A percentile compares a stretch with the other conserved stretches of the same genome.
Evolutionary conservation across 345 rosid species (phyloP).

Genomic region (Citrus sinensis): DNA sequence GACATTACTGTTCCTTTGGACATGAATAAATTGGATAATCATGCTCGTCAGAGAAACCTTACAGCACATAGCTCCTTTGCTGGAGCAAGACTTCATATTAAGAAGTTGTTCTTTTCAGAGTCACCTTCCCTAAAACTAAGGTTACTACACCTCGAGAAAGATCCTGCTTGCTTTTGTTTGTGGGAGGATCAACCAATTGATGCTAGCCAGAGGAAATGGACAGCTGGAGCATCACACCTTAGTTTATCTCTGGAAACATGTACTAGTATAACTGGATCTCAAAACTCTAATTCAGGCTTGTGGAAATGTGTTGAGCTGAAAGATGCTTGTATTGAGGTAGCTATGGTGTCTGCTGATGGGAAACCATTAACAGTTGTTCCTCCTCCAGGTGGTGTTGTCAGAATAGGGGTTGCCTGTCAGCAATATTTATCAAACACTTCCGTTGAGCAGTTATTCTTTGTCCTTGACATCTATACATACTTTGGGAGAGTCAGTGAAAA

Average conservation of each 20-base stretch:
- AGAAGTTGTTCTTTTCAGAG: slow-evolving; percentile 72
- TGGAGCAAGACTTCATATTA: slow-evolving; percentile 91
- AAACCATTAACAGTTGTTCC: slow-evolving; percentile 71
- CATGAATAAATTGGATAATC: slow-evolving; percentile 37
- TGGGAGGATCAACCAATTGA: slow-evolving; percentile 93
- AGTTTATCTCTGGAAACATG: slow-evolving; percentile 80
- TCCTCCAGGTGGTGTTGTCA: slow-evolving; percentile 95
- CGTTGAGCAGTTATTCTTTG: slow-evolving; percentile 92
- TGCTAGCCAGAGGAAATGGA: slow-evolving; percentile 95
- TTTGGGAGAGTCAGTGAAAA: slow-evolving; percentile 78
- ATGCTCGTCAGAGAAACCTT: slow-evolving; percentile 30
- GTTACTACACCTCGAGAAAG: slow-evolving; percentile 83
- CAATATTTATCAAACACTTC: slow-evolving; percentile 87
- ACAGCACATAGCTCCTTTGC: slow-evolving; percentile 45
- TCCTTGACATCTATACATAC: slow-evolving; percentile 78
- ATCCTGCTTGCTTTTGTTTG: slow-evolving; percentile 92
- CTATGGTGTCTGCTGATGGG: slow-evolving; percentile 96
- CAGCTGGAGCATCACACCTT: slow-evolving; percentile 59
- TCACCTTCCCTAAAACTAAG: slow-evolving; percentile 74
- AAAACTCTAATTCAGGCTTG: slow-evolving; percentile 43
- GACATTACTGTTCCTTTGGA: slow-evolving; percentile 75
- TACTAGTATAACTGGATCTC: slow-evolving; percentile 28
- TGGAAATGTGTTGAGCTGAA: slow-evolving; percentile 88
- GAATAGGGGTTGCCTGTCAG: slow-evolving; percentile 83
- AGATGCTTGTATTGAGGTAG: slow-evolving; percentile 65